A percentile compares a stretch with the other conserved stretches of the same genome.
phyloP scores from a whole-genome alignment of 208 protist genomes.

The Jaenimonas drosophilae region DNA sequence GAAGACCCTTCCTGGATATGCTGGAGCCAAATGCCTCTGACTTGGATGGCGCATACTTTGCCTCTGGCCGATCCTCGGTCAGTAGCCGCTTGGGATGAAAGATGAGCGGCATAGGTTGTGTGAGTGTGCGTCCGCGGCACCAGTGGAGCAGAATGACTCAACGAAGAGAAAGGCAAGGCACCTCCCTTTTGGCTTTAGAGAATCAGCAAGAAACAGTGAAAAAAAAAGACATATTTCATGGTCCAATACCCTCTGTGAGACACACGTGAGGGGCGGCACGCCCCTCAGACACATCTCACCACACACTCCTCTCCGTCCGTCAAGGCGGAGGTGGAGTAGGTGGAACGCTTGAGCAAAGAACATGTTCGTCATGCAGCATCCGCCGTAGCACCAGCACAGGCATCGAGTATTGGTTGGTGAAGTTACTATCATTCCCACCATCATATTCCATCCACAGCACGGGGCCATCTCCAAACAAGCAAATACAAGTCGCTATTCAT shows the following conservation, averaged over 20 bases:
- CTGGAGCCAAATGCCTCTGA: slow-evolving; percentile 22
- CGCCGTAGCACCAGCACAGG: too few species aligned
- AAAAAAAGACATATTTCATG: slow-evolving; percentile 5
- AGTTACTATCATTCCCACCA: too few species aligned
- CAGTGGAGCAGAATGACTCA: slow-evolving; percentile 1
- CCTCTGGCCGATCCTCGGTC: slow-evolving; percentile 21
- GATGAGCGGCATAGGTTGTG: slow-evolving; percentile 13
- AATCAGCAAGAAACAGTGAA: not conserved
- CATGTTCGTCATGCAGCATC: too few species aligned
- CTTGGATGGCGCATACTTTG: slow-evolving; percentile 40
- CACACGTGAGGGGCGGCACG: too few species aligned
- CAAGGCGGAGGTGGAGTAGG: too few species aligned
- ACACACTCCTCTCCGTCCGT: too few species aligned
- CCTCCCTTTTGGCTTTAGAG: slow-evolving; percentile 1
- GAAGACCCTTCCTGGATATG: slow-evolving; percentile 70
- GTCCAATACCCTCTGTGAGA: not conserved
- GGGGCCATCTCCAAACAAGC: too few species aligned
- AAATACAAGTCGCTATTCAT: too few species aligned
- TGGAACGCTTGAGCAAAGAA: too few species aligned
- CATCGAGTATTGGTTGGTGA: too few species aligned
- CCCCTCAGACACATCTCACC: too few species aligned
- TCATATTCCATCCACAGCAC: too few species aligned
- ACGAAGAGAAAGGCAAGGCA: not conserved
- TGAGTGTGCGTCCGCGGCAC: not conserved
- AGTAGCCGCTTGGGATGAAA: slow-evolving; percentile 37